Evolutionary conservation across 352 stramenopile genomes (phyloP).

Genomic region (Globisporangium ultimum): DNA sequence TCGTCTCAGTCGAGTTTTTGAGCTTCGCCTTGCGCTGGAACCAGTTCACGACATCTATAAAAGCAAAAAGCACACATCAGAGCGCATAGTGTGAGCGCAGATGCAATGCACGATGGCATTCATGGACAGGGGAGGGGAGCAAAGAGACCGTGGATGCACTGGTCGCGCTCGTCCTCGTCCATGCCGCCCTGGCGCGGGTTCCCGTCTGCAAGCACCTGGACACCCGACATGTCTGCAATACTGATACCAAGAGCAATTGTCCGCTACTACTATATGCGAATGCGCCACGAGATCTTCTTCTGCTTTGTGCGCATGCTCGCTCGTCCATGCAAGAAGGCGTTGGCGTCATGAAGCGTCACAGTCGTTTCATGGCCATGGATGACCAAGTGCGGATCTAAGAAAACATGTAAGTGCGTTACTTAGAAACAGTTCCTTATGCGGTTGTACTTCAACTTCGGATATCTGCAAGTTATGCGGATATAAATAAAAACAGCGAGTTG

Average conservation of each 20-base stretch:
- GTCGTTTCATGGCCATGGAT: too few relatives aligned
- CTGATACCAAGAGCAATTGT: neutral
- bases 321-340: too few relatives aligned
- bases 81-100: neutral
- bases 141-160: slow-evolving; percentile 68
- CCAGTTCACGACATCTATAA: slow-evolving; percentile 83
- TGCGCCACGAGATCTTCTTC: neutral
- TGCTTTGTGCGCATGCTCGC: neutral
- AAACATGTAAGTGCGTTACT: too few relatives aligned
- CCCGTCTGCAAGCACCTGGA: slow-evolving; percentile 68
- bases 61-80: neutral
- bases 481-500: too few relatives aligned
- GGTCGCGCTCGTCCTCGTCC: slow-evolving; percentile 71
- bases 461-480: too few relatives aligned
- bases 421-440: too few relatives aligned
- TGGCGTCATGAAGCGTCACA: too few relatives aligned
- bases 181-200: slow-evolving; percentile 78
- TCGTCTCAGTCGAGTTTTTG: slow-evolving; percentile 35
- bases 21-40: slow-evolving; percentile 78
- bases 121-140: neutral
- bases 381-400: too few relatives aligned
- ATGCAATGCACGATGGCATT: neutral
- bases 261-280: neutral
- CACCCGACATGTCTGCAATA: slow-evolving; percentile 49
- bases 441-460: too few relatives aligned